Percentiles rank a stretch among this genome's conserved stretches.
Evolutionary conservation across 2,329 filamentous ascomycete genomes (phyloP).

Genomic region (Verticillium isaacii): DNA sequence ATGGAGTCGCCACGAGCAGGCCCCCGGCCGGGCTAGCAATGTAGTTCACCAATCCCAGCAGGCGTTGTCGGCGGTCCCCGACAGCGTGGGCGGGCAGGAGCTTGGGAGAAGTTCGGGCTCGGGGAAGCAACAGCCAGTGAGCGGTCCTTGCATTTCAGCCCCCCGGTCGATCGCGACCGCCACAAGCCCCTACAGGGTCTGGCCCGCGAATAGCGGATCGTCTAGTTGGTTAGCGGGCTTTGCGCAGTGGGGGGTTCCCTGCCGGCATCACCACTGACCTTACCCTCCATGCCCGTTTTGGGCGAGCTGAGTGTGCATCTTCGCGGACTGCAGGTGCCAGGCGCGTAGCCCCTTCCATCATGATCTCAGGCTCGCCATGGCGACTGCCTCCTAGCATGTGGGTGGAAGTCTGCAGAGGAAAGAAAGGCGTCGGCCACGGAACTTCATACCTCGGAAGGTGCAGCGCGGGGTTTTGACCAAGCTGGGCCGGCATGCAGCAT

Average conservation of each 20-base stretch:
- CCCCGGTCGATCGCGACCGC: not conserved
- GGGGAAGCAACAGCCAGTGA: not conserved
- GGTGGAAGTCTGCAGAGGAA: not conserved
- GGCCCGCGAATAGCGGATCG: not conserved
- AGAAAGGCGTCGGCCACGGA: not conserved
- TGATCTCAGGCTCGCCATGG: not conserved
- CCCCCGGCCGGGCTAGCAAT: not conserved
- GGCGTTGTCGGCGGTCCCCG: not conserved
- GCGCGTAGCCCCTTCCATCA: not conserved
- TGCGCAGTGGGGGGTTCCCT: not conserved
- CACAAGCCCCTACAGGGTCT: not conserved
- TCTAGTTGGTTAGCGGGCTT: not conserved
- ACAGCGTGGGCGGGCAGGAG: not conserved
- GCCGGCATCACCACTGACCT: not conserved
- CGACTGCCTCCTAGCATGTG: not conserved
- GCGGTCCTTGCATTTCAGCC: not conserved
- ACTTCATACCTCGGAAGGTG: too few species aligned
- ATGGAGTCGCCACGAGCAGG: slow-evolving; percentile 1
- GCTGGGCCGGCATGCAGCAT: too few species aligned
- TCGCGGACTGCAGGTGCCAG: not conserved
- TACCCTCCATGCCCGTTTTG: not conserved
- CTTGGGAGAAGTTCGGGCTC: not conserved
- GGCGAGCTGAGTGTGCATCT: not conserved
- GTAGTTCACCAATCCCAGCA: not conserved
- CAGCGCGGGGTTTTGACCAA: too few species aligned